Evolutionary conservation across 2,329 filamentous ascomycete species (phyloP), one percentile per base, ranked within the genome.

Genomic region (Cercospora sp.): DNA sequence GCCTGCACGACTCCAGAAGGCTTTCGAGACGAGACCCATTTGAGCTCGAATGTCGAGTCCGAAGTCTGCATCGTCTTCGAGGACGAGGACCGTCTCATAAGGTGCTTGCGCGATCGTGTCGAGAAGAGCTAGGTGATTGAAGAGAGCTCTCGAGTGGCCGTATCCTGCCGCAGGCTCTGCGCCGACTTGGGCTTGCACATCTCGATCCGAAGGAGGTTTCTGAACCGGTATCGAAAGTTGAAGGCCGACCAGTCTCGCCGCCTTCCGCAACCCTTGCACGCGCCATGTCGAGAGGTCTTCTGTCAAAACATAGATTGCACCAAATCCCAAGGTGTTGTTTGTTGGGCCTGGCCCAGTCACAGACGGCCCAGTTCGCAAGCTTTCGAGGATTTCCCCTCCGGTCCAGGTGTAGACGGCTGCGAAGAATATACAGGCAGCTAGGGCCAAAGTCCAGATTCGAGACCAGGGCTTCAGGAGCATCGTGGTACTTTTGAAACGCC

Each of bases 51-150:
- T 77, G 51, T 77, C 76, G 33, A 81, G 76, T 65, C 80, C 78
- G 75, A 78, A 81, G 63, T 81, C 80, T 53, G 80, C 79, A 63
- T 81, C 80, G 71, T 81, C 80, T 73, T 81, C 80, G 39, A 81
- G 75, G 28, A 81, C 78, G 53, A 81, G 76, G 3, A 77, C 80
- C 1, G 80, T 80, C 67, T 80, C 78, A 12, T 77, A 74, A 53
- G 75, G 77, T 39, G 79, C 80, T 16, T 78, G 71, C 12, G 80
- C 73, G 69, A 81, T 80, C 73, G 18, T 51, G 53, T 70, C 64
- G 16, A 70, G 48, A 1, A 70, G 36, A n/a, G 57, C 31, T 9
- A 69, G 16, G 26, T 70, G 64, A 10, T 65, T 69, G 6, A 66
- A 16, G 3, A 69, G 28, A 3, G 66, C 65, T 2, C 69, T 55